Conservation (phyloP, 176 grass and related monocot genomes). For the Oryza meridionalis region DNA sequence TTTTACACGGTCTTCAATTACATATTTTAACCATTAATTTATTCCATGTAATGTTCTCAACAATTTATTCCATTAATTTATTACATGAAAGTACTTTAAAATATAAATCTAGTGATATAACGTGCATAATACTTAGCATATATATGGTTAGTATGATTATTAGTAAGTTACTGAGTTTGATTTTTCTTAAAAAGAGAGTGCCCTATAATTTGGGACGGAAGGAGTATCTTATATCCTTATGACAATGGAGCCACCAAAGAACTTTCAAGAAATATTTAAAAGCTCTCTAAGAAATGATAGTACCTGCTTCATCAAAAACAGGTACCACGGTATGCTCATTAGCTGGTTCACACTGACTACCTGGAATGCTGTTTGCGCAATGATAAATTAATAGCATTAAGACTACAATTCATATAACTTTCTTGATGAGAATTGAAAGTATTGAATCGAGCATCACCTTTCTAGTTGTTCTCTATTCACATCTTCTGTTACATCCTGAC, state of each 20-base stretch:
- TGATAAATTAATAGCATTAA: background rate
- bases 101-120: no score
- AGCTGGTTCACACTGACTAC: constrained; percentile 31
- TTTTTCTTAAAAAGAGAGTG: no score
- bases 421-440: background rate
- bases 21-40: no score
- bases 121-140: no score
- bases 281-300: background rate
- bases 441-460: constrained; percentile 33
- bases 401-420: no score
- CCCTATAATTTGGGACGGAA: no score
- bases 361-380: constrained; percentile 34
- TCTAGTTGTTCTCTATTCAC: constrained; percentile 14
- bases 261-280: background rate
- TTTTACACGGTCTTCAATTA: no score
- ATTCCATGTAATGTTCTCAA: no score
- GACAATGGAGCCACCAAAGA: background rate
- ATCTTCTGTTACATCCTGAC: constrained; percentile 22
- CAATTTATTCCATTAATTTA: no score
- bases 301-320: constrained; percentile 35
- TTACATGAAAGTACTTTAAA: no score
- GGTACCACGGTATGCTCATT: constrained; percentile 21
- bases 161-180: no score
- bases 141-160: no score
- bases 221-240: constrained; percentile 7